Base-by-base conservation (phyloP, 371 early-diverging fungal species). In the Mortierella sp. region DNA sequence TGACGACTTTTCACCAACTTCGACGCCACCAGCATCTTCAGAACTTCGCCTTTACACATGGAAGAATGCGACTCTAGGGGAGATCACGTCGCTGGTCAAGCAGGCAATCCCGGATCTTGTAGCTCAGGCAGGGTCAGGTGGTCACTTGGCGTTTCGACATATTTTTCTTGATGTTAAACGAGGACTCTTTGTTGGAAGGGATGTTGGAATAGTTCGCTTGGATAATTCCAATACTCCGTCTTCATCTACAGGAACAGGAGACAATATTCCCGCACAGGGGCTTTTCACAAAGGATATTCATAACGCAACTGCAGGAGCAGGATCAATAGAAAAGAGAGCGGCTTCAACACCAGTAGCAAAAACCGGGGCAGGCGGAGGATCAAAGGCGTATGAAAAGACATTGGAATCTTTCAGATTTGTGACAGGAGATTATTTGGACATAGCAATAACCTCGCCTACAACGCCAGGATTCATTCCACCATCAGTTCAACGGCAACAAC, bases 351-450 rank as follows among this genome's bases (percentile, higher is more conserved):
- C 68, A 45, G 45, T 57, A 64, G 66, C 32, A 24, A 39, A 43
- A 54, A 3, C 64, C 11, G 64, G 54, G 35, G 1, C 60, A 8
- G 22, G 55, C 16, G 43, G 28, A 22, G 24, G 47, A 11, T 68
- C 67, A 35, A 69, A 47, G 24, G 62, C 66, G 0, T 64, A 52
- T 37, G 75, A 78, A 62, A 90, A 88, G 78, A 91, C 93, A 1
- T 69, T 94, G 55, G 88, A 88, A 0, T 85, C 89, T 24, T 76
- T 85, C 58, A 73, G 83, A 35, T 91, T 92, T 59, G 86, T 90
- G 51, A 89, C 87, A 77, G 94, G 94, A 5, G 94, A 94, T 69
- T 90, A 86, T 72, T 64, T 91, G 59, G 90, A 89, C 70, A 87
- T 91, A 16, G 89, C 90, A 0, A 79, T 91, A 10, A 62, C 57